Evolutionary conservation across 306 rosid genomes (phyloP).

Genomic region (Senna siamea): DNA sequence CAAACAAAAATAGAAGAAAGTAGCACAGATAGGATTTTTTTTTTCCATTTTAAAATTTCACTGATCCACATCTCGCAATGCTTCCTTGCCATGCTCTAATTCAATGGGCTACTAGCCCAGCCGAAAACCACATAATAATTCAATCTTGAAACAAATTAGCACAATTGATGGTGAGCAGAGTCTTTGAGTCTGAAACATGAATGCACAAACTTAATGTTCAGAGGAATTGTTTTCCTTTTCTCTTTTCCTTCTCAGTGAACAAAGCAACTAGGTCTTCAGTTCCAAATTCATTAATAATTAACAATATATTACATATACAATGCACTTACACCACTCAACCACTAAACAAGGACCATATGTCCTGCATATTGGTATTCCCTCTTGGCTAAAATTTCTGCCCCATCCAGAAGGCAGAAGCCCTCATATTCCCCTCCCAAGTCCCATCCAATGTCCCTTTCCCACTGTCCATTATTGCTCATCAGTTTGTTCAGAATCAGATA

Average conservation of each 20-base stretch:
- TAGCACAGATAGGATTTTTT: background rate
- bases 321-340: background rate
- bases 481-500: background rate
- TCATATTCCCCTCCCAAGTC: background rate
- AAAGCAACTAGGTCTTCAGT: constrained; percentile 8
- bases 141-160: background rate
- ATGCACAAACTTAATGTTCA: constrained; percentile 1
- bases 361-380: background rate
- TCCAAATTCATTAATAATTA: background rate
- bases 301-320: background rate
- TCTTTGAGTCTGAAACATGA: background rate
- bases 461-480: background rate
- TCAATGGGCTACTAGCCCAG: background rate
- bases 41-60: background rate
- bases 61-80: background rate
- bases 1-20: background rate
- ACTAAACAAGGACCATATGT: constrained; percentile 1
- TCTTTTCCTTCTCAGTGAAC: background rate
- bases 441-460: background rate
- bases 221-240: background rate
- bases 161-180: background rate
- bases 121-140: background rate
- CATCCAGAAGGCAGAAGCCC: background rate
- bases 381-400: background rate
- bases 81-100: background rate